Evolutionary conservation across 108 stramenopile species (phyloP).

Genomic region (Fistulifera pelliculosa): DNA sequence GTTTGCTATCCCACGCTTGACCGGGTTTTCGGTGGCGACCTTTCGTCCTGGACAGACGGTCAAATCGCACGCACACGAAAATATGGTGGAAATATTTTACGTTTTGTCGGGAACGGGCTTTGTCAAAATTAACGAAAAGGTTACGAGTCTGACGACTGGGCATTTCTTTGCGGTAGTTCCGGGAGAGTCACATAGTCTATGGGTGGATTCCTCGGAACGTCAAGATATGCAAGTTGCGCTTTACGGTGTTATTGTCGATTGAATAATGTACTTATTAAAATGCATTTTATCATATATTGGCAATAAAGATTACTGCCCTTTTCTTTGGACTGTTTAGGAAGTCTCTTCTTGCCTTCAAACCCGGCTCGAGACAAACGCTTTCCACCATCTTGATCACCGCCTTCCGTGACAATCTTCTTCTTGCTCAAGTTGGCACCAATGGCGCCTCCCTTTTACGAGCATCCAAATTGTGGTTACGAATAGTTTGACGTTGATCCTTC

Average conservation of each 20-base stretch:
- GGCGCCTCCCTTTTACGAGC: slow-evolving; percentile 65
- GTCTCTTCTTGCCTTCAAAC: slow-evolving; percentile 79
- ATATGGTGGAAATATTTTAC: slow-evolving; percentile 45
- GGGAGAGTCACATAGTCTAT: slow-evolving; percentile 12
- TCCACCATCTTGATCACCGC: slow-evolving; percentile 27
- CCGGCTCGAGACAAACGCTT: slow-evolving; percentile 56
- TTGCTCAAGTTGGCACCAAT: slow-evolving; percentile 67
- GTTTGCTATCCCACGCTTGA: slow-evolving; percentile 27
- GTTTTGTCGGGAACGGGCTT: slow-evolving; percentile 26
- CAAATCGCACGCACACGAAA: slow-evolving; percentile 22
- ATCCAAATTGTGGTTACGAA: slow-evolving; percentile 75
- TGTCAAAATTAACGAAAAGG: slow-evolving; percentile 16
- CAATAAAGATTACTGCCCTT: not conserved
- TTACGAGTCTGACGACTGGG: slow-evolving; percentile 11
- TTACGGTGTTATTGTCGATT: slow-evolving; percentile 1
- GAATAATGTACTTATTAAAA: not conserved
- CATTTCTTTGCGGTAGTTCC: slow-evolving; percentile 29
- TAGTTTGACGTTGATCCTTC: slow-evolving; percentile 65
- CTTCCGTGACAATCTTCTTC: slow-evolving; percentile 42
- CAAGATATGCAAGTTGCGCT: slow-evolving; percentile 1
- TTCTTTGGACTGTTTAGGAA: slow-evolving; percentile 59
- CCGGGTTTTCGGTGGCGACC: slow-evolving; percentile 32
- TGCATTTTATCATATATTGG: not conserved
- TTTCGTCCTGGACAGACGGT: slow-evolving; percentile 22
- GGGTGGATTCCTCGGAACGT: not conserved